phyloP scores from a whole-genome alignment of 1,139 yeast genomes.

The Yamadazyma sp. region DNA sequence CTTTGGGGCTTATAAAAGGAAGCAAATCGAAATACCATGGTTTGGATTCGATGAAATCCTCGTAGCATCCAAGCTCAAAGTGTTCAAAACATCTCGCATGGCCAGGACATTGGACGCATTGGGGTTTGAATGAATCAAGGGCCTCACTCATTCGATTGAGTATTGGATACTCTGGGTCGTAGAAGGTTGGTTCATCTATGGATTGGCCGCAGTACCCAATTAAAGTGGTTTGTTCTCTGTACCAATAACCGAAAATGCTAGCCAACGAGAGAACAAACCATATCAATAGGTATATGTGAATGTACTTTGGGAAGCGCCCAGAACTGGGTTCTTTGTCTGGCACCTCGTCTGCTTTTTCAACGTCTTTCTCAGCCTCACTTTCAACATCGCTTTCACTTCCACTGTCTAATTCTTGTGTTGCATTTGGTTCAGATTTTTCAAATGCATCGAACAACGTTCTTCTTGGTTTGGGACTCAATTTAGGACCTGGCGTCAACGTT shows the following conservation, averaged over 20 bases:
- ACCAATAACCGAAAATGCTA: conserved; percentile 53
- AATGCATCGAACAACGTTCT: conserved; percentile 3
- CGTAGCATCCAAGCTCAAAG: conserved; percentile 19
- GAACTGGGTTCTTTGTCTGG: not conserved
- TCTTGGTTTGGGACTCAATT: conserved; percentile 18
- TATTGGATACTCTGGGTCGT: conserved; percentile 20
- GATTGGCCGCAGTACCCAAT: conserved; percentile 73
- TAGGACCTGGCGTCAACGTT: conserved; percentile 21
- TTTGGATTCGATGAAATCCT: conserved; percentile 47
- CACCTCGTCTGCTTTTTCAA: conserved; percentile 8
- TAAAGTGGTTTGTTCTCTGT: conserved; percentile 55
- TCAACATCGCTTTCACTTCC: conserved; percentile 14
- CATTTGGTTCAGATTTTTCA: not conserved
- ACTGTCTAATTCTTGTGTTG: conserved; percentile 5
- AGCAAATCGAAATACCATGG: conserved; percentile 56
- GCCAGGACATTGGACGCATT: conserved; percentile 75
- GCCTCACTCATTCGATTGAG: conserved; percentile 26
- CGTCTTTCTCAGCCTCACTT: conserved; percentile 13
- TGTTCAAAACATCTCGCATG: conserved; percentile 64
- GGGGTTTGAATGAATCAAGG: conserved; percentile 51
- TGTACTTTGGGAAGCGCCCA: not conserved
- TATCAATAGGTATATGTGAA: conserved; percentile 18
- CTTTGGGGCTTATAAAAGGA: conserved; percentile 55
- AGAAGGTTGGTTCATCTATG: conserved; percentile 37
- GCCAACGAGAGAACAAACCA: conserved; percentile 30